These are phyloP conservation scores for Daucus carota DNA, from an alignment of 129 eudicot species.

Conservation along the genomic window DNA sequence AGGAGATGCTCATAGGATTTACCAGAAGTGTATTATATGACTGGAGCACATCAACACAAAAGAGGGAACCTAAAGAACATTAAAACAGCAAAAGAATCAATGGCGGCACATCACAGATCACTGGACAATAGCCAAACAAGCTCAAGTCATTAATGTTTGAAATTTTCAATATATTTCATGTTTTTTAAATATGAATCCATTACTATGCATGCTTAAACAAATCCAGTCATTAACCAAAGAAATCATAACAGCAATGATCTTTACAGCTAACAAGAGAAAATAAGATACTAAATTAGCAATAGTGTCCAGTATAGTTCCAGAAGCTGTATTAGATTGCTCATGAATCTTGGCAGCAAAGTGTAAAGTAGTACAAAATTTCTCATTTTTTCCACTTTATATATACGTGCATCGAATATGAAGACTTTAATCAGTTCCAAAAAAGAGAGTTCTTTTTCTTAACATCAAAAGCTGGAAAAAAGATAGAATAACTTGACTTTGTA, in stretches of 20 bases:
- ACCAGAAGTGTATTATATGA: too few relatives aligned
- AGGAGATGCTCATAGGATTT: too few relatives aligned
- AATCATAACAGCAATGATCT: neutral
- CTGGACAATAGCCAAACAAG: neutral
- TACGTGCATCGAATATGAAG: neutral
- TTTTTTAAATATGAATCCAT: neutral
- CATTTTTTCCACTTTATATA: neutral
- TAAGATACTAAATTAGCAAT: neutral
- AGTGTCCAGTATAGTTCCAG: neutral
- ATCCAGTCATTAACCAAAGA: neutral
- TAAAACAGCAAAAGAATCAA: neutral
- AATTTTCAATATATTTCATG: neutral
- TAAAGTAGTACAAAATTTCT: neutral
- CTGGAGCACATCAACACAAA: too few relatives aligned
- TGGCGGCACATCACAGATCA: neutral
- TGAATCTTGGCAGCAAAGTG: neutral
- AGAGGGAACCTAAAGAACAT: neutral
- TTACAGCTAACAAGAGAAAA: neutral
- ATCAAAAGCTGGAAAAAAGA: slow-evolving; percentile 1
- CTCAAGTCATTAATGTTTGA: neutral
- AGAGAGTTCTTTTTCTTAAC: neutral
- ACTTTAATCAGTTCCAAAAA: neutral
- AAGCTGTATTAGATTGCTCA: neutral
- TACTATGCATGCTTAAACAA: neutral
- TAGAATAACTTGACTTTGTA: neutral